Conservation (phyloP, 805 yeast species). For the Nematodospora valgi region DNA sequence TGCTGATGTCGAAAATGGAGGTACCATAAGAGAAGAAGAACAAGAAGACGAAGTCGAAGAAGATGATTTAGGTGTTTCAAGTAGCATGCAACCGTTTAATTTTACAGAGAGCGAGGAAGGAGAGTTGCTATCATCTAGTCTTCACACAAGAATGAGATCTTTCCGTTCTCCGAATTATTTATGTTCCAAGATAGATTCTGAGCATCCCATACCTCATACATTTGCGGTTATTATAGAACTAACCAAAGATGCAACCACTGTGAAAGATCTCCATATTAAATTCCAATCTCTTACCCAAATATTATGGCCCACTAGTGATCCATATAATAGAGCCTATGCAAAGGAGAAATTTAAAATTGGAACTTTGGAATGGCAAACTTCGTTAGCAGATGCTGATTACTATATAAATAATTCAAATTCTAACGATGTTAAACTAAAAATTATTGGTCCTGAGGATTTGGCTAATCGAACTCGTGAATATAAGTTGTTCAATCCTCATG, state of each 20-base stretch:
- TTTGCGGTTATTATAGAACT: conserved; percentile 50
- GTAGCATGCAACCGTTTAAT: too few relatives aligned
- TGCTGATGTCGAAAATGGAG: conserved; percentile 43
- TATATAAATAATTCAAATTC: conserved; percentile 39
- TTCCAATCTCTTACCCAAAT: conserved; percentile 43
- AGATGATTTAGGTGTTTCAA: too few relatives aligned
- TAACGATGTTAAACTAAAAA: conserved; percentile 40
- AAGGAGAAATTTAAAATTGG: conserved; percentile 52
- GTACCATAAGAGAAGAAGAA: conserved; percentile 16
- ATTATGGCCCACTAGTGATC: conserved; percentile 54
- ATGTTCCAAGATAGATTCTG: conserved; percentile 34
- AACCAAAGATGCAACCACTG: conserved; percentile 30
- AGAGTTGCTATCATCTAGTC: too few relatives aligned
- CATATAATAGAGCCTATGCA: conserved; percentile 39
- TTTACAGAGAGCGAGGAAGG: too few relatives aligned
- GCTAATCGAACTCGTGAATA: conserved; percentile 37
- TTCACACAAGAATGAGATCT: too few relatives aligned
- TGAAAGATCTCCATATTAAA: conserved; percentile 38
- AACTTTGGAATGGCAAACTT: conserved; percentile 43
- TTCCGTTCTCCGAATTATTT: conserved; percentile 34
- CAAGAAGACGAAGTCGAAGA: not conserved
- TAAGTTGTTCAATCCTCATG: conserved; percentile 16
- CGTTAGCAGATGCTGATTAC: conserved; percentile 41
- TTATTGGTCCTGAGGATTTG: conserved; percentile 42
- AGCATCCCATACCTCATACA: conserved; percentile 47